Evolutionary conservation across 305 asterid genomes (phyloP).

Genomic region (Solanum hybrid): DNA sequence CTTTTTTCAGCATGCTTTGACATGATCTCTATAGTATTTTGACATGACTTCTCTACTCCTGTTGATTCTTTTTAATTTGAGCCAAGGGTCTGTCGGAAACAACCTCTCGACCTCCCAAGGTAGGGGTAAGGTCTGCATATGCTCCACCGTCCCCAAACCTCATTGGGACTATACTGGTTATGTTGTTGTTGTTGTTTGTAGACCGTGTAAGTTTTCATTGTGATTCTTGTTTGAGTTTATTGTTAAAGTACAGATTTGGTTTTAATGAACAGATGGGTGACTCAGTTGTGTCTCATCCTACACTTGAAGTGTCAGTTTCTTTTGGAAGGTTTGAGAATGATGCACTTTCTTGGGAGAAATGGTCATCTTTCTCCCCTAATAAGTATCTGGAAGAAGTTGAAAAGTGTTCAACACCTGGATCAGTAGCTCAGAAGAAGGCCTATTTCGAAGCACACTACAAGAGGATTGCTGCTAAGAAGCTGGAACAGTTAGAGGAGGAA

Average conservation of each 20-base stretch:
- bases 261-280: constrained; percentile 66
- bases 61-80: neutral
- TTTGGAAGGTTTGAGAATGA: constrained; percentile 86
- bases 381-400: constrained; percentile 94
- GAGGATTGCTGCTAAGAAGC: constrained; percentile 74
- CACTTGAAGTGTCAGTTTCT: constrained; percentile 77
- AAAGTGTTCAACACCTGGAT: constrained; percentile 76
- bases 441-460: constrained; percentile 93
- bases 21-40: neutral
- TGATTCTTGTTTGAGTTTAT: constrained; percentile 6
- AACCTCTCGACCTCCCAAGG: neutral
- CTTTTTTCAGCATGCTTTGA: neutral
- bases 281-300: constrained; percentile 32
- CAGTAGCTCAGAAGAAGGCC: constrained; percentile 92
- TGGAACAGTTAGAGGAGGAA: constrained; percentile 63
- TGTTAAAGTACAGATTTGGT: constrained; percentile 19
- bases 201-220: constrained; percentile 11
- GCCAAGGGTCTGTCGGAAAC: neutral
- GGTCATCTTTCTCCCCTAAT: constrained; percentile 88
- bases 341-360: constrained; percentile 90
- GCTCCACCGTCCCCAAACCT: neutral
- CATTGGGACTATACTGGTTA: neutral
- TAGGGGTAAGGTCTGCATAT: neutral
- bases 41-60: neutral
- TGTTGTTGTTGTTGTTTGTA: neutral